Conservation (phyloP, 768 basidiomycete genomes). For the Amanita pallidorosea region DNA sequence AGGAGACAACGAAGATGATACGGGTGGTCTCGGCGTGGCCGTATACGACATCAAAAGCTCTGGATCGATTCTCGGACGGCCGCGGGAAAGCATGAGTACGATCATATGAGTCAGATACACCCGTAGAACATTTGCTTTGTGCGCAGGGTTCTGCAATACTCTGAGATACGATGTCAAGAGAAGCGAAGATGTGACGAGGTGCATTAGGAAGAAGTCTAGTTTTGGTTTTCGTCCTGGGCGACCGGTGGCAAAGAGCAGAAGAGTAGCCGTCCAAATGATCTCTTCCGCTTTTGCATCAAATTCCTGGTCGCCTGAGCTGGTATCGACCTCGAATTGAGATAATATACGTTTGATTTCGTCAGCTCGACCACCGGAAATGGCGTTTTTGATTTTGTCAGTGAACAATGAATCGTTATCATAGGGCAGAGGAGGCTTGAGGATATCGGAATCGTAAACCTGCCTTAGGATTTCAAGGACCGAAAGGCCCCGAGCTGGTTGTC, state of each 20-base stretch:
- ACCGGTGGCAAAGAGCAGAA: constrained; percentile 37
- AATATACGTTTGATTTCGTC: constrained; percentile 36
- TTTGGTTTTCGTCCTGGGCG: constrained; percentile 35
- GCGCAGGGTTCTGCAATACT: constrained; percentile 18
- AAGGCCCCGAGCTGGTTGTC: constrained; percentile 14
- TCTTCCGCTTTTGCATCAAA: constrained; percentile 37
- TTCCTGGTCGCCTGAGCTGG: constrained; percentile 19
- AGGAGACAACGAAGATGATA: constrained; percentile 5
- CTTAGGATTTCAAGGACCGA: constrained; percentile 41
- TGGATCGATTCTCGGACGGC: constrained; percentile 41
- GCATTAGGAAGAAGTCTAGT: constrained; percentile 52
- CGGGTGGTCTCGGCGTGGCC: constrained; percentile 28
- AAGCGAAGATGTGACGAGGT: constrained; percentile 40
- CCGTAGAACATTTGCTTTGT: constrained; percentile 36
- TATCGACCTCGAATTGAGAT: constrained; percentile 26
- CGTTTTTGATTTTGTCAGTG: constrained; percentile 21
- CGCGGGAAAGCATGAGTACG: constrained; percentile 27
- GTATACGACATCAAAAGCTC: constrained; percentile 36
- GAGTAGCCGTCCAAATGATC: constrained; percentile 33
- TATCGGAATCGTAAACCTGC: constrained; percentile 37
- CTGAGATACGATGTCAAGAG: constrained; percentile 35
- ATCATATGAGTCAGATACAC: constrained; percentile 28
- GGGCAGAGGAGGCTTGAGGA: constrained; percentile 37
- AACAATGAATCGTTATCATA: constrained; percentile 38
- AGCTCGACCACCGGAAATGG: constrained; percentile 25